Evolutionary conservation across 371 early-diverging fungal genomes (phyloP), one percentile per base, ranked within the genome.

Genomic region (Mucor mucedo): DNA sequence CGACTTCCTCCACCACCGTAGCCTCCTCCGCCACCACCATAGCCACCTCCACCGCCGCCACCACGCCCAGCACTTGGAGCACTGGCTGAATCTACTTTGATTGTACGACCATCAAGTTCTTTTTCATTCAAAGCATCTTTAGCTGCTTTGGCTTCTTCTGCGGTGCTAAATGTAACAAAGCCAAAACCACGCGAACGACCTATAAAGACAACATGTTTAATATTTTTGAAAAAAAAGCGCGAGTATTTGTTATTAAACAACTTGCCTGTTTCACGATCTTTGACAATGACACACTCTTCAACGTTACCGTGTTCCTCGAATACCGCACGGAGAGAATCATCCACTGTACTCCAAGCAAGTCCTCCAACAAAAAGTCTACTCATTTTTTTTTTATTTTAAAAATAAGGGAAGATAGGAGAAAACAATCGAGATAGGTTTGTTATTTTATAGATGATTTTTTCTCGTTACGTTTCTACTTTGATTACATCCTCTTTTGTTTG

Each of bases 351-450:
- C 87, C 86, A 92, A 67, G 89, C 78, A 44, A 92, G 80, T 65
- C 79, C 80, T 44, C 91, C 92, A 63, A 92, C 79, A 60, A 85
- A 93, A 38, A 92, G 59, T 76, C 89, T 86, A 38, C 48, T n/a
- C 57, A 57, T 57, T 35, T 61, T 60, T 55, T 21, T 21, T 21
- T 21, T 21, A 21, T 30, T 30, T 16, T 45, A 10, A 30, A 16
- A 56, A 44, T 5, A 11, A 27, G 48, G 6, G 48, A 9, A 48
- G 27, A 28, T 5, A 48, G 21, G 10, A 48, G 11, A 55, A 40
- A 41, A 35, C 16, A 42, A 41, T 28, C 14, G 9, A 38, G 11
- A 35, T 3, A 16, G 16, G 7, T 38, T 5, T 21, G 35, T 54
- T 16, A 38, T 21, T 54, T 21, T 21, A 21, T 21, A 21, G 21